phyloP scores from a whole-genome alignment of 2,329 filamentous ascomycete genomes.

The Aspergillus neotritici region DNA sequence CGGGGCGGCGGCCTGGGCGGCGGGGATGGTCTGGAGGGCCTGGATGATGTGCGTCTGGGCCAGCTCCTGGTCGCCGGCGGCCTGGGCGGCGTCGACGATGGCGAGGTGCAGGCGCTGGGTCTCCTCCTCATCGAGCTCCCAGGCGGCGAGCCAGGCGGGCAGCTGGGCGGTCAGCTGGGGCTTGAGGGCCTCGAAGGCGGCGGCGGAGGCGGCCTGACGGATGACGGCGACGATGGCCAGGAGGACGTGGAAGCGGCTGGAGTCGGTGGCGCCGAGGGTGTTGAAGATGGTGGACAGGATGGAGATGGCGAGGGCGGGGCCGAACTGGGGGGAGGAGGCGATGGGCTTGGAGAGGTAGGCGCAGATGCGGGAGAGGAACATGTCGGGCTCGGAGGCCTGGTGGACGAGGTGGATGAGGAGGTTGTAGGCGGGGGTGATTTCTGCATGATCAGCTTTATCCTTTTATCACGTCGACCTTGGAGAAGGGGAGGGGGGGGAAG shows the following conservation, averaged over 20 bases:
- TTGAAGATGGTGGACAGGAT: slow-evolving; percentile 96
- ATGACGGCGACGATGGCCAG: slow-evolving; percentile 82
- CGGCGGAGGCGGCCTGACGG: slow-evolving; percentile 61
- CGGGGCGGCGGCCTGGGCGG: slow-evolving; percentile 48
- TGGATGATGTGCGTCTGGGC: slow-evolving; percentile 67
- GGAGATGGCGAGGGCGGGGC: slow-evolving; percentile 77
- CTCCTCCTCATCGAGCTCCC: slow-evolving; percentile 77
- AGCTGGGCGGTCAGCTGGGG: slow-evolving; percentile 73
- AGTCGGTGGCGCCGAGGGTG: slow-evolving; percentile 69
- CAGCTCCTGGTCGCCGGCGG: slow-evolving; percentile 70
- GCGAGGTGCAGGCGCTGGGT: slow-evolving; percentile 78
- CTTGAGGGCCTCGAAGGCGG: slow-evolving; percentile 76
- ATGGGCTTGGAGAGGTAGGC: slow-evolving; percentile 83
- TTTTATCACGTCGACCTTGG: background rate
- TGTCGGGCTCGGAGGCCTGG: slow-evolving; percentile 77
- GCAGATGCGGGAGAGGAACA: slow-evolving; percentile 83
- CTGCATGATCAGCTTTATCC: slow-evolving; percentile 38
- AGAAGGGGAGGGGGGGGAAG: background rate
- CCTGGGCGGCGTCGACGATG: slow-evolving; percentile 72
- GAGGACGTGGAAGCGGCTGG: slow-evolving; percentile 84
- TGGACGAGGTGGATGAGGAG: slow-evolving; percentile 88
- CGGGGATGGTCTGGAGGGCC: slow-evolving; percentile 71
- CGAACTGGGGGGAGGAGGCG: slow-evolving; percentile 77
- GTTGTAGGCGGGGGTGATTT: slow-evolving; percentile 94
- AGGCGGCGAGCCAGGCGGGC: slow-evolving; percentile 72